Evolutionary conservation across 2,329 filamentous ascomycete genomes (phyloP), one percentile per base, ranked within the genome.

Genomic region (Claviceps purpurea): DNA sequence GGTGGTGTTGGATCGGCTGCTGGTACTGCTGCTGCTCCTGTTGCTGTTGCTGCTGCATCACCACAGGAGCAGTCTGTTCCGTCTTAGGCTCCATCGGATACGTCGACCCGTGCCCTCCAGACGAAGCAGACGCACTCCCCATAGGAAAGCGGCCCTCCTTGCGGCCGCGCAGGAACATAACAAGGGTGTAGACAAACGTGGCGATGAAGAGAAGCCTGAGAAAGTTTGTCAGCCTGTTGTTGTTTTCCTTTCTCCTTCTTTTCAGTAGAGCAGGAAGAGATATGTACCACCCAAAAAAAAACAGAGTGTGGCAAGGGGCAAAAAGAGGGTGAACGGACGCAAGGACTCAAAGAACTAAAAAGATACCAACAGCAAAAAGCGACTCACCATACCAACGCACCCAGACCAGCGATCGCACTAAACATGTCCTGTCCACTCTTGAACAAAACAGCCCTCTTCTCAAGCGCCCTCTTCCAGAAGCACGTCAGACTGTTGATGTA

Each of bases 351-450:
- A 38, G 20, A 22, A 20, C 22, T 5, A 1, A n/a, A 49, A 40
- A 20, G 13, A 18, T 16, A 13, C 11, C 16, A 20, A 20, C 16
- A 47, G 4, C 14, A 8, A 20, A n/a, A 20, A 20, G 11, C 13
- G 7, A 61, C 68, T 59, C 56, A 71, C 69, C 71, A 69, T 51
- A 70, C 57, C 4, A 76, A 52, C 16, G 73, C 73, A 22, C 70
- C 70, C 1, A 76, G 47, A 8, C 70, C 71, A 2, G 73, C 72
- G 7, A 70, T 62, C 6, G 65, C 69, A 14, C 68, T 64, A 50
- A 74, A 59, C 52, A 67, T 58, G 18, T 56, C 63, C 11, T 67
- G 58, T 1, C 67, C 71, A 7, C 52, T 61, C 47, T 68, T 57
- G 48, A 64, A 63, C 18, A 71, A 65, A 37, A 72, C 62, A 22